Conservation (phyloP, 2,329 filamentous ascomycete genomes). For the Fusarium keratoplasticum region DNA sequence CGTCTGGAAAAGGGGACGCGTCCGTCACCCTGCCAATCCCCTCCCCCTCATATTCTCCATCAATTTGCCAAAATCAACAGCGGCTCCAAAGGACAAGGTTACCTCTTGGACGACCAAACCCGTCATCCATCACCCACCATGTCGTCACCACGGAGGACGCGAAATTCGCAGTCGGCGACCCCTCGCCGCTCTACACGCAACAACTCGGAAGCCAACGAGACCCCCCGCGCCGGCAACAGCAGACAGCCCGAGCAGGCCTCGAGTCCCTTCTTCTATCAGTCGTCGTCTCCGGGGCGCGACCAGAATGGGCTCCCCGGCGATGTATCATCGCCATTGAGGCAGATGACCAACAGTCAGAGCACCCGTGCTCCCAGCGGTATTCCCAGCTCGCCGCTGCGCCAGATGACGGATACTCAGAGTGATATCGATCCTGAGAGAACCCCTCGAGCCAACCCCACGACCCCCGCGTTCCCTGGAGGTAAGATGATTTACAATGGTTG, state of each 20-base stretch:
- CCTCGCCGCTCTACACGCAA: constrained; percentile 57
- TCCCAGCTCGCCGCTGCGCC: constrained; percentile 70
- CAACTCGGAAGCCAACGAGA: constrained; percentile 50
- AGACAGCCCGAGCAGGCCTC: constrained; percentile 69
- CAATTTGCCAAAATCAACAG: constrained; percentile 40
- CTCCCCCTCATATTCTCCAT: constrained; percentile 42
- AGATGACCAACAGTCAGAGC: constrained; percentile 69
- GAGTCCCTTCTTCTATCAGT: constrained; percentile 84
- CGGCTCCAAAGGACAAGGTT: constrained; percentile 22
- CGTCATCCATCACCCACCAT: constrained; percentile 43
- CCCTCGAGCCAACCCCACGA: constrained; percentile 67
- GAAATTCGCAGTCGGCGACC: constrained; percentile 64
- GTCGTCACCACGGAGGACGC: constrained; percentile 61
- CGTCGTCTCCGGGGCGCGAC: constrained; percentile 51
- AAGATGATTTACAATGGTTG: constrained; percentile 38
- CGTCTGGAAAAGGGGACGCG: constrained; percentile 46
- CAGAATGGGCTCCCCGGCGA: constrained; percentile 49
- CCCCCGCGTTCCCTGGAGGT: constrained; percentile 72
- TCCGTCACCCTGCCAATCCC: constrained; percentile 42
- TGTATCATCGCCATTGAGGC: constrained; percentile 66
- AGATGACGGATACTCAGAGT: constrained; percentile 69
- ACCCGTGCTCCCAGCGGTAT: constrained; percentile 52
- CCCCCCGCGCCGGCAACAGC: constrained; percentile 58
- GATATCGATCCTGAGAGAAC: constrained; percentile 71
- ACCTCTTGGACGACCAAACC: constrained; percentile 20